Evolutionary conservation across 176 grass and related monocot species (phyloP).

Genomic region (Lolium perenne): DNA sequence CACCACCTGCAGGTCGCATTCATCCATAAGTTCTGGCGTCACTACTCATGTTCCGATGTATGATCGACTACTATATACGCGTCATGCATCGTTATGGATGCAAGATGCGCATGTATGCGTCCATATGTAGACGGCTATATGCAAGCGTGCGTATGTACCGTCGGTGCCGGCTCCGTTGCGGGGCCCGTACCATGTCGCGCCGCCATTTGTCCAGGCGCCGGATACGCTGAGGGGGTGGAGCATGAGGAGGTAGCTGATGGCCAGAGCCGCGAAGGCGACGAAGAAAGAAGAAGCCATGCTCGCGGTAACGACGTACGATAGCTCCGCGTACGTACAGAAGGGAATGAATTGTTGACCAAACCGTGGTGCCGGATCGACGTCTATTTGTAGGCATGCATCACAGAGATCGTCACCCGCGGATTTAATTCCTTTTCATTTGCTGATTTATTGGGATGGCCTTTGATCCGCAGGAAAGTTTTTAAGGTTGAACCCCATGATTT

Average conservation of each 20-base stretch:
- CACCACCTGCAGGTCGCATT: conserved; percentile 51
- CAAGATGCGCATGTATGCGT: not conserved
- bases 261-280: conserved; percentile 31
- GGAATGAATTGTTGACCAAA: not conserved
- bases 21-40: not conserved
- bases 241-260: conserved; percentile 5
- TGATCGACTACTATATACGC: not conserved
- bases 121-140: not conserved
- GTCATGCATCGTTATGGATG: too few relatives aligned
- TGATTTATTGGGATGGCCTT: not conserved
- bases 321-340: not conserved
- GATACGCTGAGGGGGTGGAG: conserved; percentile 49
- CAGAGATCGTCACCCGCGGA: not conserved
- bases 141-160: conserved; percentile 25
- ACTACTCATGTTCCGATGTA: not conserved
- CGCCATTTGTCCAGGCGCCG: conserved; percentile 46
- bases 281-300: conserved; percentile 42
- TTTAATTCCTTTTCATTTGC: not conserved
- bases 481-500: not conserved
- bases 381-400: conserved; percentile 49
- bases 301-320: not conserved
- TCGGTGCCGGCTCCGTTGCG: conserved; percentile 63
- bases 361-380: not conserved
- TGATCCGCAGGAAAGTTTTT: not conserved
- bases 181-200: conserved; percentile 75